Evolutionary conservation across 1,139 yeast species (phyloP).

Genomic region (Blastobotrys indianensis): DNA sequence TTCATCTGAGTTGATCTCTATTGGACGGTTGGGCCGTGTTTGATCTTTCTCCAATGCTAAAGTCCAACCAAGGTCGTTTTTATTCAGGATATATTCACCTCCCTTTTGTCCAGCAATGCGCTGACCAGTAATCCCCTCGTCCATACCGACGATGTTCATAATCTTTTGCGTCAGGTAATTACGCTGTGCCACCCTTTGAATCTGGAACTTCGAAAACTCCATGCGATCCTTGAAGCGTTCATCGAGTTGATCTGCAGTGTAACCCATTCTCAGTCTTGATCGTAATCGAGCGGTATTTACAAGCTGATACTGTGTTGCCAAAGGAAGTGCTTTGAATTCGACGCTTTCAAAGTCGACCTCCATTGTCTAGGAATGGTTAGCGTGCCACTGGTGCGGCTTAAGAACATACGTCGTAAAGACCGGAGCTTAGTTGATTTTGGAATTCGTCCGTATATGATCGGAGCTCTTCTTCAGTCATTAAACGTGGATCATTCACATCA

Average conservation of each 20-base stretch:
- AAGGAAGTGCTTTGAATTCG: slow-evolving; percentile 44
- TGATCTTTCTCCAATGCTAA: slow-evolving; percentile 50
- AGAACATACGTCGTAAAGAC: slow-evolving; percentile 27
- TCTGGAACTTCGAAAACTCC: slow-evolving; percentile 91
- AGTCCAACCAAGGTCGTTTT: slow-evolving; percentile 84
- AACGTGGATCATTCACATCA: slow-evolving; percentile 54
- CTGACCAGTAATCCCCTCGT: slow-evolving; percentile 44
- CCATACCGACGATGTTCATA: slow-evolving; percentile 81
- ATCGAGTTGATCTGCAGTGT: slow-evolving; percentile 77
- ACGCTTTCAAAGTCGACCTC: slow-evolving; percentile 36
- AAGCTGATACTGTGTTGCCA: slow-evolving; percentile 82
- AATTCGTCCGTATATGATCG: slow-evolving; percentile 54
- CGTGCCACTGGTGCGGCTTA: neutral
- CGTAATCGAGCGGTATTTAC: slow-evolving; percentile 74
- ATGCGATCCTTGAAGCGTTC: slow-evolving; percentile 72
- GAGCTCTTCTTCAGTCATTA: slow-evolving; percentile 69
- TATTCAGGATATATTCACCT: slow-evolving; percentile 65
- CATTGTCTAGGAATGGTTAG: slow-evolving; percentile 13
- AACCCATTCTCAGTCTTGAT: slow-evolving; percentile 93
- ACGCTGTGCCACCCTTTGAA: slow-evolving; percentile 85
- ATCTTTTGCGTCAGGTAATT: slow-evolving; percentile 83
- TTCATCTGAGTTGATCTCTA: slow-evolving; percentile 20
- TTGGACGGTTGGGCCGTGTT: slow-evolving; percentile 18
- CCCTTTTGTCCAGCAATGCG: slow-evolving; percentile 86
- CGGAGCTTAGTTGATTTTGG: slow-evolving; percentile 53